Evolutionary conservation across 2,329 filamentous ascomycete genomes (phyloP).

Genomic region (Bipolaris sorokiniana): DNA sequence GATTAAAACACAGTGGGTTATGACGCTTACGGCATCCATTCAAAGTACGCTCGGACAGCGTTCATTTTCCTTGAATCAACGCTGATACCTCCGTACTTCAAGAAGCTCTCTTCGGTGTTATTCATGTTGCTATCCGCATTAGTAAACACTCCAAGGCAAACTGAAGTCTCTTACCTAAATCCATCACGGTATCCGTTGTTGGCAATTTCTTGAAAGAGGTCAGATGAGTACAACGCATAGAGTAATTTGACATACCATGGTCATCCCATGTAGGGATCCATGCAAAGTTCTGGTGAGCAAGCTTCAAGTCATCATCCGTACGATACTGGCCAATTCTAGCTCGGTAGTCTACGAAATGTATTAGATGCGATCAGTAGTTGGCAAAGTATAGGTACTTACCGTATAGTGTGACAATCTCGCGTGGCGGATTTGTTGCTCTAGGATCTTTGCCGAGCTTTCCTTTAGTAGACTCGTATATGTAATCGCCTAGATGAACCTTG

Average conservation of each 20-base stretch:
- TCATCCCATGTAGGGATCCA: conserved; percentile 58
- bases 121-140: conserved; percentile 42
- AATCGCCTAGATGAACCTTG: conserved; percentile 52
- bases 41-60: conserved; percentile 54
- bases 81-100: conserved; percentile 47
- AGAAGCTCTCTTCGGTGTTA: conserved; percentile 53
- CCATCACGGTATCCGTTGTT: conserved; percentile 54
- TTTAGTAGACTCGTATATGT: conserved; percentile 51
- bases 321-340: conserved; percentile 50
- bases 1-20: conserved; percentile 49
- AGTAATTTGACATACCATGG: conserved; percentile 3
- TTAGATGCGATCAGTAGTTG: background rate
- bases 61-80: conserved; percentile 56
- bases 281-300: conserved; percentile 49
- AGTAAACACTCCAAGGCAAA: background rate
- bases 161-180: conserved; percentile 13
- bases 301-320: conserved; percentile 50
- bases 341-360: conserved; percentile 46
- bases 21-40: conserved; percentile 50
- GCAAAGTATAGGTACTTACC: conserved; percentile 2
- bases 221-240: background rate
- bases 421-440: conserved; percentile 38
- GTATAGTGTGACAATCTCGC: conserved; percentile 51
- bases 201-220: conserved; percentile 43
- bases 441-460: conserved; percentile 33